phyloP scores from a whole-genome alignment of 78 protist species.

The Dictyostelium purpureum region DNA sequence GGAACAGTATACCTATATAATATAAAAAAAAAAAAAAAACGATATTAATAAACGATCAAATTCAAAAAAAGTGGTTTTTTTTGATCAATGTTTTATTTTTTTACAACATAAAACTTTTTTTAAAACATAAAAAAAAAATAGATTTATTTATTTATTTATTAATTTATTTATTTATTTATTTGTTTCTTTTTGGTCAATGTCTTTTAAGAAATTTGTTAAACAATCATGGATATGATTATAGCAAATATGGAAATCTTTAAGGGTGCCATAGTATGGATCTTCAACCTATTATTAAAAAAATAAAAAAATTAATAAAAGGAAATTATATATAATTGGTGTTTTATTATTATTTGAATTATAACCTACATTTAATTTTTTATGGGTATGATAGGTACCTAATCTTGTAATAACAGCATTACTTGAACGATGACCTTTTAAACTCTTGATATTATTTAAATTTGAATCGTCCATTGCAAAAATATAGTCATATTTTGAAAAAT shows the following conservation, averaged over 20 bases:
- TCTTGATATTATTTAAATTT: constrained; percentile 35
- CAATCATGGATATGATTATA: constrained; percentile 27
- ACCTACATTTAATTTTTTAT: constrained; percentile 28
- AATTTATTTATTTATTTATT: not conserved
- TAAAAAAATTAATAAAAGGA: too few species aligned
- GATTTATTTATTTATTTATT: not conserved
- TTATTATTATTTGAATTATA: too few species aligned
- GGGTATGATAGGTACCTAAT: constrained; percentile 41
- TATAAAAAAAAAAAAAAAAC: not conserved
- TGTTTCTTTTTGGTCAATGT: not conserved
- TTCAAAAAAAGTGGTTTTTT: too few species aligned
- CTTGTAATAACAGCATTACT: constrained; percentile 7
- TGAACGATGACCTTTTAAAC: not conserved
- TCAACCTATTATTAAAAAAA: too few species aligned
- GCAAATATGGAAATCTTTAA: constrained; percentile 10
- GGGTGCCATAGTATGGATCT: constrained; percentile 73
- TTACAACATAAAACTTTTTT: not conserved
- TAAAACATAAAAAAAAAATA: not conserved
- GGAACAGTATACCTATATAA: not conserved
- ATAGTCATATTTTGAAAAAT: constrained; percentile 26
- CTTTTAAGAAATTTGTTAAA: not conserved
- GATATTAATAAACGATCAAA: not conserved
- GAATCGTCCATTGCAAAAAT: constrained; percentile 69
- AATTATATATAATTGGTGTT: too few species aligned
- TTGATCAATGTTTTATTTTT: too few species aligned